Conservation (phyloP, 495 filamentous ascomycete genomes). For the Cladorrhinum samala region DNA sequence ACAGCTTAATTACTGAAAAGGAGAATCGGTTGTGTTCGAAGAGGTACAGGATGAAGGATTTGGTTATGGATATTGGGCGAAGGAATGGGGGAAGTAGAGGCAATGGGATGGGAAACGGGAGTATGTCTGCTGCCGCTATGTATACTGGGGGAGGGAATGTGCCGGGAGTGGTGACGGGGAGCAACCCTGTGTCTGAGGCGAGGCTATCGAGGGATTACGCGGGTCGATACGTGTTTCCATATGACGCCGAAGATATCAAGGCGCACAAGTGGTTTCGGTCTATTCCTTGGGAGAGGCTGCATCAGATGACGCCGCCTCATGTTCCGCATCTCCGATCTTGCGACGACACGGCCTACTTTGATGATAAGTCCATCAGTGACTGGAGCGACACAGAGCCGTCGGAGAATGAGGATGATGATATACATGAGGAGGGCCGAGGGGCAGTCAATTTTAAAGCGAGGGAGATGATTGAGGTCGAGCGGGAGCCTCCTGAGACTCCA, state of each 20-base stretch:
- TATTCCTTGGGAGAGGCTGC: slow-evolving; percentile 62
- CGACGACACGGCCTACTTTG: slow-evolving; percentile 88
- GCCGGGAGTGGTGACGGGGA: not conserved
- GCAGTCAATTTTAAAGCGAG: not conserved
- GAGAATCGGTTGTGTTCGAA: slow-evolving; percentile 67
- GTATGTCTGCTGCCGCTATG: not conserved
- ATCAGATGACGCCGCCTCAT: slow-evolving; percentile 64
- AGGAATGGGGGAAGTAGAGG: not conserved
- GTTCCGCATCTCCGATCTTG: slow-evolving; percentile 60
- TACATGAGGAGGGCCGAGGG: not conserved
- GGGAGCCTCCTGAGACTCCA: not conserved
- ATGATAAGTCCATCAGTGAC: slow-evolving; percentile 64
- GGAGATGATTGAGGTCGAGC: not conserved
- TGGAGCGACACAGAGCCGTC: slow-evolving; percentile 42
- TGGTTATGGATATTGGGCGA: slow-evolving; percentile 18
- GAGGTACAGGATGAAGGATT: slow-evolving; percentile 61
- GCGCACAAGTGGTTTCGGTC: slow-evolving; percentile 65
- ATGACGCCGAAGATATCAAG: slow-evolving; percentile 76
- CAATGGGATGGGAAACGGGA: not conserved
- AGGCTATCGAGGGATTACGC: slow-evolving; percentile 23
- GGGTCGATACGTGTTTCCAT: slow-evolving; percentile 62
- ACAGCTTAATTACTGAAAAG: slow-evolving; percentile 67
- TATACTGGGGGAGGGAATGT: not conserved
- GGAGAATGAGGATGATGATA: slow-evolving; percentile 22
- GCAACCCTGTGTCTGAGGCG: not conserved